Evolutionary conservation across 2,329 filamentous ascomycete species (phyloP), one percentile per base, ranked within the genome.

Genomic region (Pyricularia sp.): DNA sequence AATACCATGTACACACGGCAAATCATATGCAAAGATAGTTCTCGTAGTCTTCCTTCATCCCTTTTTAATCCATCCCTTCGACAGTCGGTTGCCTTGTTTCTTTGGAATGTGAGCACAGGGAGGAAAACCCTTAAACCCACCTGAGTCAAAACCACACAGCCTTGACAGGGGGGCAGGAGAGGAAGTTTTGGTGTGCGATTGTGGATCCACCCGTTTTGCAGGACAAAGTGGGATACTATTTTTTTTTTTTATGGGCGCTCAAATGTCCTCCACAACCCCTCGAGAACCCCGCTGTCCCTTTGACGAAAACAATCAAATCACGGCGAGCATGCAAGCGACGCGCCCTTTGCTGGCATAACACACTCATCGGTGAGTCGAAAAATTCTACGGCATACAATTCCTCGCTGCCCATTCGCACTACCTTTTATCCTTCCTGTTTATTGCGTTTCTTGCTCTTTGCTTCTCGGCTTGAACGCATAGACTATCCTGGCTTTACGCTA

Each of bases 261-360:
- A 63, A 28, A 28, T 63, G 25, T 63, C 59, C 59, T 63, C 26
- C 59, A 63, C 25, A 63, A 63, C 59, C 59, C 59, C 59, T 63
- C 59, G 59, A 63, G 59, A 63, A 63, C 59, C 59, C 59, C 59
- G 59, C 59, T 28, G 59, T 12, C 58, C 17, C 25, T 63, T 28
- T 12, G 59, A 63, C 59, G 42, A 63, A 63, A 63, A 63, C 59
- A 63, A 63, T 63, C 59, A 63, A 63, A 14, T 63, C 26, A 63
- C 59, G 59, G 59, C 59, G 42, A 63, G 59, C 59, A 63, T 63
- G 59, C 59, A 63, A 63, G 59, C 26, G 59, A 63, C 59, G 59
- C 59, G 59, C 59, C 59, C 59, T 63, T 26, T 28, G 59, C 26
- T 63, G 59, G 59, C 59, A 63, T 63, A 28, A 63, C 12, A 63